phyloP scores from a whole-genome alignment of 805 yeast species.

The Yamadazyma kitorensis region DNA sequence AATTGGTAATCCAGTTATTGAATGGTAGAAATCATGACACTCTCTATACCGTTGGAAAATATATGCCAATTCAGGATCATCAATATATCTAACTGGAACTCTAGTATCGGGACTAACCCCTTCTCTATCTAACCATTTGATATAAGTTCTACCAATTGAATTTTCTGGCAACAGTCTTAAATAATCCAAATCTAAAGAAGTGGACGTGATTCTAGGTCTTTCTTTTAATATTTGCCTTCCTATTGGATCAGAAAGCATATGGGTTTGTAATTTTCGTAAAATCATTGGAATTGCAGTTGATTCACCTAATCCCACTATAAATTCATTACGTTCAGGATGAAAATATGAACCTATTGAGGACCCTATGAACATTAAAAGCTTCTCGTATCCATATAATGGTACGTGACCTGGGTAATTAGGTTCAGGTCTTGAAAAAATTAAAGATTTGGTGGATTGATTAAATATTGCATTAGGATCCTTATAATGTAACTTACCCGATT shows the following conservation, averaged over 20 bases:
- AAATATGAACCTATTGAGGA: slow-evolving; percentile 76
- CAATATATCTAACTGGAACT: slow-evolving; percentile 81
- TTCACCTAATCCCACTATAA: slow-evolving; percentile 85
- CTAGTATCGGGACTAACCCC: slow-evolving; percentile 94
- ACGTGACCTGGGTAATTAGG: slow-evolving; percentile 74
- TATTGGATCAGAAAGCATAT: slow-evolving; percentile 70
- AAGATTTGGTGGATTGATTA: slow-evolving; percentile 25
- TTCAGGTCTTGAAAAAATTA: slow-evolving; percentile 32
- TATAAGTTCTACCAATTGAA: slow-evolving; percentile 77
- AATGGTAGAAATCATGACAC: slow-evolving; percentile 95
- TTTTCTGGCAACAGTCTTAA: slow-evolving; percentile 60
- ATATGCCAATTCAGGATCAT: slow-evolving; percentile 86
- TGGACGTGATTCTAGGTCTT: slow-evolving; percentile 78
- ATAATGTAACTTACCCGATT: slow-evolving; percentile 45
- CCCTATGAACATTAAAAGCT: slow-evolving; percentile 59
- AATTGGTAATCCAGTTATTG: slow-evolving; percentile 85
- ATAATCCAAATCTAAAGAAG: slow-evolving; percentile 60
- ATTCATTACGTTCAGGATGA: slow-evolving; percentile 73
- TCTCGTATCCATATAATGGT: slow-evolving; percentile 65
- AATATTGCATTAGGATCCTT: slow-evolving; percentile 29
- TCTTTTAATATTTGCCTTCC: slow-evolving; percentile 81
- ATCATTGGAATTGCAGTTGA: slow-evolving; percentile 77
- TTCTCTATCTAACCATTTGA: slow-evolving; percentile 78
- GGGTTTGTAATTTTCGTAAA: slow-evolving; percentile 56
- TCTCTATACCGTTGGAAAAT: slow-evolving; percentile 94